Conservation (phyloP, 495 filamentous ascomycete species). For the Saxophila tyrrhenica region DNA sequence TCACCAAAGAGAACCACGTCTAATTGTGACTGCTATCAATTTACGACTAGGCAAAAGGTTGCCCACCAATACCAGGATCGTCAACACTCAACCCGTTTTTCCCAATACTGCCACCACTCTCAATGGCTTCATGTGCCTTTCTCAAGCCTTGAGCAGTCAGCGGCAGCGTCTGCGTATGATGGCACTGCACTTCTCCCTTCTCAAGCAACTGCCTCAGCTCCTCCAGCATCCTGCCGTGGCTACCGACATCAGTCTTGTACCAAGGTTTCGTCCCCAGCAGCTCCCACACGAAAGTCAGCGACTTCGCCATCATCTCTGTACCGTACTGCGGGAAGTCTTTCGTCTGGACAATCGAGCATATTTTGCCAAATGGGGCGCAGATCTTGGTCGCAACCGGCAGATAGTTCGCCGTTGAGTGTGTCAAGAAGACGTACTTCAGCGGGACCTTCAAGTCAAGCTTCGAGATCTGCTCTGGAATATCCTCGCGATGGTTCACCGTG, state of each 20-base stretch:
- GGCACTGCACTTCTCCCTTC: constrained; percentile 17
- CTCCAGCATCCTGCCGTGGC: constrained; percentile 16
- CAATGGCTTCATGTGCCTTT: constrained; percentile 16
- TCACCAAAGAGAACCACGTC: no score
- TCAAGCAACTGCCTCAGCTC: constrained; percentile 14
- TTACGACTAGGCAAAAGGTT: not conserved
- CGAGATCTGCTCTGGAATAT: constrained; percentile 23
- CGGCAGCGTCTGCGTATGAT: constrained; percentile 15
- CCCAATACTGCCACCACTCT: constrained; percentile 15
- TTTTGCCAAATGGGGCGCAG: constrained; percentile 29
- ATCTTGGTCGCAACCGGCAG: constrained; percentile 20
- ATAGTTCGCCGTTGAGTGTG: constrained; percentile 21
- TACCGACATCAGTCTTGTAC: constrained; percentile 15
- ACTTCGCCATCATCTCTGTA: constrained; percentile 32
- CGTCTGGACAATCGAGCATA: constrained; percentile 30
- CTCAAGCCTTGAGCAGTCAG: constrained; percentile 14
- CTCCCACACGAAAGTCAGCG: constrained; percentile 28
- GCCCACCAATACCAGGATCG: not conserved
- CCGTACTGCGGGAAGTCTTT: constrained; percentile 28
- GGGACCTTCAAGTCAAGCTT: constrained; percentile 23
- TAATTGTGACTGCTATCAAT: no score
- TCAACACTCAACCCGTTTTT: constrained; percentile 19
- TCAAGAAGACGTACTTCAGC: constrained; percentile 30
- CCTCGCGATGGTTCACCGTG: constrained; percentile 28
- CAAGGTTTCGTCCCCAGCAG: constrained; percentile 25